phyloP scores from a whole-genome alignment of 2,329 filamentous ascomycete species.

The Penicillium sp. region DNA sequence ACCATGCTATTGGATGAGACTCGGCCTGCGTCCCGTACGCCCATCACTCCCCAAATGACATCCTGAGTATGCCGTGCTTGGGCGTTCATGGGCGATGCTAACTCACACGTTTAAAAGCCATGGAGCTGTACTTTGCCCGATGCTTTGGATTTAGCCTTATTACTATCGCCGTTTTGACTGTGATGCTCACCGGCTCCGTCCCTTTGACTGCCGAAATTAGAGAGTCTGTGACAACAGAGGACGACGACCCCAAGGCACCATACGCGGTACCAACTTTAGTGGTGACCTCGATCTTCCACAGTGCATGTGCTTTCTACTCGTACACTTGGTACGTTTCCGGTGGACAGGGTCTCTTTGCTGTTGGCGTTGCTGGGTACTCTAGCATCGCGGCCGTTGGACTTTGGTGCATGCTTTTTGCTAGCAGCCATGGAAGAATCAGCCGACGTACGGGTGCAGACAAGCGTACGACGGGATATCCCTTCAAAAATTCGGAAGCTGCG shows the following conservation, averaged over 20 bases:
- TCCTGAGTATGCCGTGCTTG: not conserved
- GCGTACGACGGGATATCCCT: constrained; percentile 64
- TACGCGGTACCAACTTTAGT: constrained; percentile 66
- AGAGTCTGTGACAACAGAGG: constrained; percentile 44
- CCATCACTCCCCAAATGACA: not conserved
- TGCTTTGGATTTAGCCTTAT: constrained; percentile 67
- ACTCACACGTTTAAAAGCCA: constrained; percentile 41
- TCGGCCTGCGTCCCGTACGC: constrained; percentile 53
- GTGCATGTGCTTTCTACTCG: constrained; percentile 61
- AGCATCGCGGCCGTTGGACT: constrained; percentile 61
- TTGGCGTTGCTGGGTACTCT: constrained; percentile 60
- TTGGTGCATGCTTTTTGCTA: constrained; percentile 64
- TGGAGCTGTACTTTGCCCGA: constrained; percentile 73
- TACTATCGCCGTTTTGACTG: constrained; percentile 60
- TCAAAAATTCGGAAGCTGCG: constrained; percentile 59
- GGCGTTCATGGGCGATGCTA: constrained; percentile 1
- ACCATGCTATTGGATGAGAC: constrained; percentile 59
- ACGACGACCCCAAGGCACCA: constrained; percentile 53
- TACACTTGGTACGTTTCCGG: constrained; percentile 65
- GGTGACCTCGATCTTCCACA: constrained; percentile 67
- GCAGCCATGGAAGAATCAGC: constrained; percentile 56
- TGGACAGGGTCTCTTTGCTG: constrained; percentile 57
- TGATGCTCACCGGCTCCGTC: constrained; percentile 69
- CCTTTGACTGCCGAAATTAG: constrained; percentile 58
- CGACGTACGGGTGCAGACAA: constrained; percentile 66